phyloP scores from a whole-genome alignment of 2,329 filamentous ascomycete genomes.

The Diplodia intermedia region DNA sequence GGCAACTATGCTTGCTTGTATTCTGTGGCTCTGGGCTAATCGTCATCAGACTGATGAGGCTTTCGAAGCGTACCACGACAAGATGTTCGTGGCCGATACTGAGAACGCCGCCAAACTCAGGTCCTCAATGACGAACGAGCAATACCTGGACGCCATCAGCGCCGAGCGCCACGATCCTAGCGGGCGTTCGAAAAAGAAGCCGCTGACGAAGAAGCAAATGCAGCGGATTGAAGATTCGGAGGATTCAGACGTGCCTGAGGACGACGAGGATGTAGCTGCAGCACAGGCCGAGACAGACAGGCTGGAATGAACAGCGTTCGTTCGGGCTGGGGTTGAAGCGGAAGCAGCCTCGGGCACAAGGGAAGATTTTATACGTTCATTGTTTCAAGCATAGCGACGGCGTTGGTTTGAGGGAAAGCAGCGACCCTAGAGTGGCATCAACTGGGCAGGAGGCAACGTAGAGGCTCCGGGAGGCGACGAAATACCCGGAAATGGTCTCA shows the following conservation, averaged over 20 bases:
- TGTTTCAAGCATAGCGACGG: conserved; percentile 28
- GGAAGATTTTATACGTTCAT: neutral
- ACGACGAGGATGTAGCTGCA: conserved; percentile 2
- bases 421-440: neutral
- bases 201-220: conserved; percentile 39
- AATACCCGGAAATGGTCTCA: too few species aligned
- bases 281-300: neutral
- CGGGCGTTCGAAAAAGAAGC: conserved; percentile 49
- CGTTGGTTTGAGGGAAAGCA: conserved; percentile 1
- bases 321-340: neutral
- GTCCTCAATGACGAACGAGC: conserved; percentile 62
- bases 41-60: conserved; percentile 65
- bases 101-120: conserved; percentile 57
- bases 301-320: neutral
- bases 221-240: conserved; percentile 33
- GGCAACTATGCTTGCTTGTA: conserved; percentile 14
- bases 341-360: neutral
- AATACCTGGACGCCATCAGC: conserved; percentile 70
- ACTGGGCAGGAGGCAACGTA: neutral
- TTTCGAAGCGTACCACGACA: conserved; percentile 77
- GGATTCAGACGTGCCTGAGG: conserved; percentile 25
- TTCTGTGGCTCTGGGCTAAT: neutral
- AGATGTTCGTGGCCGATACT: conserved; percentile 65
- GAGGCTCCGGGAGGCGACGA: too few species aligned
- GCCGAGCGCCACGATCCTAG: conserved; percentile 54